Conservation (phyloP, 208 protist species). For the Perkinsela sp. region DNA sequence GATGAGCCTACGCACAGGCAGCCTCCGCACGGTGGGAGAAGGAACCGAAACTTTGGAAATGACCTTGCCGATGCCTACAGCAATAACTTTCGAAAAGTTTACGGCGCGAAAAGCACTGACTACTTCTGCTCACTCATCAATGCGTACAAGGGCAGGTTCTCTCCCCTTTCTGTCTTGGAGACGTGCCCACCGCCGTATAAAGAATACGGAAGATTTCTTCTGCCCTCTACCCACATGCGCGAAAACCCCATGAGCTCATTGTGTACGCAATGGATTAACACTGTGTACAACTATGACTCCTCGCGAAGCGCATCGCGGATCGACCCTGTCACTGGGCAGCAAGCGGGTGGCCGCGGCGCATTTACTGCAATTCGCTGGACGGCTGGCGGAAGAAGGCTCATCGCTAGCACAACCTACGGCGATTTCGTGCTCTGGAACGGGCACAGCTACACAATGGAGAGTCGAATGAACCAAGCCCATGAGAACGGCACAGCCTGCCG, state of each 20-base stretch:
- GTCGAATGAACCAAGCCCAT: background rate
- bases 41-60: background rate
- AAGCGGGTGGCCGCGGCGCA: background rate
- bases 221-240: background rate
- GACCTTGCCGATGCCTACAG: background rate
- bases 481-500: background rate
- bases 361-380: background rate
- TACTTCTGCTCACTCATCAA: conserved; percentile 1
- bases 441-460: background rate
- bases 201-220: background rate
- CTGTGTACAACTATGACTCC: background rate
- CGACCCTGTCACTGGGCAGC: background rate
- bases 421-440: background rate
- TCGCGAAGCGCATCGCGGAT: background rate
- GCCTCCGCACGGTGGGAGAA: too few species aligned
- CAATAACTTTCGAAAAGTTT: background rate
- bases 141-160: background rate
- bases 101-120: background rate
- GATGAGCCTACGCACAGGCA: too few species aligned
- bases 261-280: conserved; percentile 1
- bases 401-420: background rate
- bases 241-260: background rate
- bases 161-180: background rate
- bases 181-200: background rate
- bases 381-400: background rate